Percentiles rank a stretch among this genome's conserved stretches.
phyloP scores from a whole-genome alignment of 1,284 basidiomycete genomes.

The Microbotryum scabiosae region DNA sequence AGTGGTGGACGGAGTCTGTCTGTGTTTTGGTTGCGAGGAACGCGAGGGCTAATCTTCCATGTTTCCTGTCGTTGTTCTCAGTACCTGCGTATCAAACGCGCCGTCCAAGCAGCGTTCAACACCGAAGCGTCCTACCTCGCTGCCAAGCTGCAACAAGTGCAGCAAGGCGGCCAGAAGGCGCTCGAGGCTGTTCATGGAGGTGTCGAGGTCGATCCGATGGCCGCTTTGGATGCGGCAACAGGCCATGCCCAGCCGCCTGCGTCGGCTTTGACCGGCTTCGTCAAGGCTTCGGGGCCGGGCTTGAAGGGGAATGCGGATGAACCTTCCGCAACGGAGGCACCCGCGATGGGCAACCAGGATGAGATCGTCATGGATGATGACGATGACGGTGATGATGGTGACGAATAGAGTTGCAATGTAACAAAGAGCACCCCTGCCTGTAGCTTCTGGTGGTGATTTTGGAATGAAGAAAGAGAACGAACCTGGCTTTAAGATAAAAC shows the following conservation, averaged over 20 bases:
- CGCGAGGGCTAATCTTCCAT: not conserved
- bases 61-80: not conserved
- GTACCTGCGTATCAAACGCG: conserved; percentile 81
- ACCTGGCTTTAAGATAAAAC: too few relatives aligned
- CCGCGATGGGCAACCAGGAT: not conserved
- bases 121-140: conserved; percentile 61
- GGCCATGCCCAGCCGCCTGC: not conserved
- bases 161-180: conserved; percentile 8
- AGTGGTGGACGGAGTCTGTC: not conserved
- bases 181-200: conserved; percentile 15
- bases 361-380: conserved; percentile 19
- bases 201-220: conserved; percentile 25
- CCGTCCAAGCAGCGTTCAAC: conserved; percentile 97
- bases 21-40: too few relatives aligned
- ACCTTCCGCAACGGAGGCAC: not conserved
- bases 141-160: conserved; percentile 32
- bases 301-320: conserved; percentile 6
- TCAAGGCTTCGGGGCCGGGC: conserved; percentile 6
- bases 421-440: too few relatives aligned
- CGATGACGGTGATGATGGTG: conserved; percentile 21
- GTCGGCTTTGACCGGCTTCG: conserved; percentile 12
- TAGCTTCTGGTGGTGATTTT: too few relatives aligned
- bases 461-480: too few relatives aligned
- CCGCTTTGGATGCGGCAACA: conserved; percentile 21
- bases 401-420: not conserved